A percentile compares a stretch with the other conserved stretches of the same genome.
Evolutionary conservation across 805 yeast species (phyloP).

Genomic region (Barnettozyma botsteinii): DNA sequence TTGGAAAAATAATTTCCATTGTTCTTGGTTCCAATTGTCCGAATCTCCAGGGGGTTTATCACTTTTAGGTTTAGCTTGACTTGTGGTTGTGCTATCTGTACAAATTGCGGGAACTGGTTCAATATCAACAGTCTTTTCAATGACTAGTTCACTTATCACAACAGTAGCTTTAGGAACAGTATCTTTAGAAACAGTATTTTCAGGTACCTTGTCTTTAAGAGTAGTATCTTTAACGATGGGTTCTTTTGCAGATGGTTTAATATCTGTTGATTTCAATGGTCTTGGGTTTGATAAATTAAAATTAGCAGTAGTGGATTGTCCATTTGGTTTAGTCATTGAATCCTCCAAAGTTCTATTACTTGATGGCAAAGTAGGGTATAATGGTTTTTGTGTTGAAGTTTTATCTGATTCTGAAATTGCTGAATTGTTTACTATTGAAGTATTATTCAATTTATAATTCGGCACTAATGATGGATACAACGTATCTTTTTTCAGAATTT

Average conservation of each 20-base stretch:
- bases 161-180: too few species aligned
- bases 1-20: constrained; percentile 19
- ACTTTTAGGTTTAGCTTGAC: not conserved
- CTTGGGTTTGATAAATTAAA: not conserved
- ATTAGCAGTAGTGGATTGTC: constrained; percentile 4
- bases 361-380: constrained; percentile 1
- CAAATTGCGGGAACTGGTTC: too few species aligned
- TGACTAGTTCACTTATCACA: too few species aligned
- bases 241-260: too few species aligned
- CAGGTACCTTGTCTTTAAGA: too few species aligned
- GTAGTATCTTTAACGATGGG: not conserved
- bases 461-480: constrained; percentile 8
- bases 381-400: not conserved
- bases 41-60: constrained; percentile 3
- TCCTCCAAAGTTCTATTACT: not conserved
- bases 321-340: constrained; percentile 3
- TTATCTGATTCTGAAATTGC: not conserved
- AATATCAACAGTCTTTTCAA: too few species aligned
- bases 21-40: constrained; percentile 11
- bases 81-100: not conserved
- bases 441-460: not conserved
- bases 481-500: not conserved
- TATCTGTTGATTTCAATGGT: not conserved
- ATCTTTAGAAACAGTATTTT: not conserved
- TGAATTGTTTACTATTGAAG: not conserved